phyloP scores from a whole-genome alignment of 176 grass and related monocot genomes.

The Ampelocalamus luodianensis region DNA sequence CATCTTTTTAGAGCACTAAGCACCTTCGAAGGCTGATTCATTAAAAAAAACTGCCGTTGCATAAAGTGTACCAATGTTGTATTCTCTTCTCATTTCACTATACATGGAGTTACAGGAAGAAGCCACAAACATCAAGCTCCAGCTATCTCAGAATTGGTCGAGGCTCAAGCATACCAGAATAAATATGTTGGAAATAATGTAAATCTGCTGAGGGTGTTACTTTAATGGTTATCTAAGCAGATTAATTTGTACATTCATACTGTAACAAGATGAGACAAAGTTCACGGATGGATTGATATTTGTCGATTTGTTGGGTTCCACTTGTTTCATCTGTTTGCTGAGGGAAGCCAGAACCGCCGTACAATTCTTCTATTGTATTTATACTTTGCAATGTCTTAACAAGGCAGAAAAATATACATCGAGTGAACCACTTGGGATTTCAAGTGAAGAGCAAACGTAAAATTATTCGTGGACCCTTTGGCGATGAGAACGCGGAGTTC shows the following conservation, averaged over 20 bases:
- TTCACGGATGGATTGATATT: not conserved
- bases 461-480: not conserved
- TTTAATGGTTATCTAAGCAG: not conserved
- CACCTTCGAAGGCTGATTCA: conserved; percentile 56
- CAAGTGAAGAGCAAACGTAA: not conserved
- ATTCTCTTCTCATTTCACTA: not conserved
- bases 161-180: not conserved
- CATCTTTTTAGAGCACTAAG: conserved; percentile 75
- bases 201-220: not conserved
- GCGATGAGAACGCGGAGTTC: not conserved
- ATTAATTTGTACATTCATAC: not conserved
- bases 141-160: not conserved
- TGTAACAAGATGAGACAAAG: not conserved
- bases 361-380: not conserved
- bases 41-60: not conserved
- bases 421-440: not conserved
- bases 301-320: not conserved
- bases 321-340: not conserved
- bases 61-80: conserved; percentile 11
- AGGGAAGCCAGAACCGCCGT: not conserved
- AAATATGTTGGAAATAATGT: conserved; percentile 14
- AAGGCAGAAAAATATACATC: not conserved
- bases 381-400: not conserved
- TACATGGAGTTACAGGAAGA: not conserved
- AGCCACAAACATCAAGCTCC: not conserved